Conservation (phyloP, 2,329 filamentous ascomycete species). For the Sclerotinia nivalis region DNA sequence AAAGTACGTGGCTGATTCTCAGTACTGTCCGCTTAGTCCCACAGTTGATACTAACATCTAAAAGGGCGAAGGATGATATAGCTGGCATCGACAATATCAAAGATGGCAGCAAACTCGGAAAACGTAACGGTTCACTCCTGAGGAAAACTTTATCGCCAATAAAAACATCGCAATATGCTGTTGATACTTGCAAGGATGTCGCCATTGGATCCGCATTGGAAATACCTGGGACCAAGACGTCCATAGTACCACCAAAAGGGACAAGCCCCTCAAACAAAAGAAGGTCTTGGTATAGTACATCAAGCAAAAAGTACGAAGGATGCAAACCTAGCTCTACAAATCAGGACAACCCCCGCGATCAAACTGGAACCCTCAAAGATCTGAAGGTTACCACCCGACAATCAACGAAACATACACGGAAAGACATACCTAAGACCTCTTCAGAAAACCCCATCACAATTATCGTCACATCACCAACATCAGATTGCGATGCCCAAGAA, state of each 20-base stretch:
- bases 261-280: conserved; percentile 2
- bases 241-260: not conserved
- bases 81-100: not conserved
- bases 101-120: not conserved
- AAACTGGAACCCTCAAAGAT: not conserved
- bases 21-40: not conserved
- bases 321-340: not conserved
- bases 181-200: not conserved
- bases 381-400: not conserved
- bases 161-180: not conserved
- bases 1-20: conserved; percentile 13
- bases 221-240: not conserved
- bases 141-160: not conserved
- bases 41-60: conserved; percentile 2
- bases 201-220: not conserved
- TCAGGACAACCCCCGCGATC: not conserved
- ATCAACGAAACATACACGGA: not conserved
- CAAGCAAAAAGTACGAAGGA: not conserved
- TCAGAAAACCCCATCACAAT: conserved; percentile 30
- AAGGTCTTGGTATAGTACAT: conserved; percentile 12
- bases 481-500: conserved; percentile 26
- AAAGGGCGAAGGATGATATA: conserved; percentile 5
- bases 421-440: conserved; percentile 25
- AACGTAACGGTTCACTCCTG: not conserved
- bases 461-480: conserved; percentile 35